Conservation (phyloP, 495 filamentous ascomycete genomes). For the Penicillium robsamsonii region DNA sequence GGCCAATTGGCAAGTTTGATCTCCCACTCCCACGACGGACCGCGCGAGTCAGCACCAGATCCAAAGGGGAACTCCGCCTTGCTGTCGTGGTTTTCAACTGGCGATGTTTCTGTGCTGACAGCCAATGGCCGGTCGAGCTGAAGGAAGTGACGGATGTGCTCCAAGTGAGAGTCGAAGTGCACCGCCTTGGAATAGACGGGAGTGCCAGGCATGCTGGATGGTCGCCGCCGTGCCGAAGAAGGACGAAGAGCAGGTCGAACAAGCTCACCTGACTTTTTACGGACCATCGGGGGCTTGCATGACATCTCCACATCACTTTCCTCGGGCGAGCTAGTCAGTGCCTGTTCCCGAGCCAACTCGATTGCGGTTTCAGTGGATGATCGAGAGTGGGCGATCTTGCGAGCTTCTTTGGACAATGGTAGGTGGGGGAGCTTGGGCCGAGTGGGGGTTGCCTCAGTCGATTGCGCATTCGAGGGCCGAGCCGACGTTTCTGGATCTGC, state of each 20-base stretch:
- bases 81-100: constrained; percentile 78
- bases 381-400: constrained; percentile 75
- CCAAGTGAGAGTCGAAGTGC: constrained; percentile 90
- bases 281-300: constrained; percentile 78
- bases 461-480: constrained; percentile 26
- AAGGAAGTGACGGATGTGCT: constrained; percentile 92
- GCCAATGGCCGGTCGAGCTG: constrained; percentile 90
- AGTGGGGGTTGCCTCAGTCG: constrained; percentile 3
- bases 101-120: constrained; percentile 93
- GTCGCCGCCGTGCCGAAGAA: constrained; percentile 66
- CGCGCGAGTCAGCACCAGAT: constrained; percentile 44
- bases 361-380: constrained; percentile 79
- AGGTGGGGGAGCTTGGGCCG: constrained; percentile 23
- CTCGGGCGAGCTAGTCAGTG: constrained; percentile 60
- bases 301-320: constrained; percentile 56
- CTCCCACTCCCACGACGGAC: constrained; percentile 76
- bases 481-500: constrained; percentile 35
- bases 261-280: constrained; percentile 97
- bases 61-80: constrained; percentile 86
- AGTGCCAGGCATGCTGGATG: constrained; percentile 95
- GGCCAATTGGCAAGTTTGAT: constrained; percentile 84
- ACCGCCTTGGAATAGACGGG: constrained; percentile 93
- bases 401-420: constrained; percentile 53
- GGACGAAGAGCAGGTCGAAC: constrained; percentile 88
- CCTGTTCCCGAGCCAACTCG: constrained; percentile 50